Evolutionary conservation across 2,329 filamentous ascomycete species (phyloP).

Genomic region (Microthyrium microscopicum): DNA sequence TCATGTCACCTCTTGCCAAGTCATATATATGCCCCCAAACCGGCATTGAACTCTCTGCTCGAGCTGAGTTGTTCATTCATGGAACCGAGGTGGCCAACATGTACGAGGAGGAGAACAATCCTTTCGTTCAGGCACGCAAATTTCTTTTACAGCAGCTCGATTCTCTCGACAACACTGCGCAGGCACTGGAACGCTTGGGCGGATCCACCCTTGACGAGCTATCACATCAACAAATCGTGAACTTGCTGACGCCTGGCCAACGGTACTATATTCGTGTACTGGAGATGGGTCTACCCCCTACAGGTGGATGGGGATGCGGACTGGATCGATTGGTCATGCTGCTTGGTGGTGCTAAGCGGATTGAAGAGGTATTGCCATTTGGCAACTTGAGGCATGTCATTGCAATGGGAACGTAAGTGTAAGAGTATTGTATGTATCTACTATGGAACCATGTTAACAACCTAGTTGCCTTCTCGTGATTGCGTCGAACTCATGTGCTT

Average conservation of each 20-base stretch:
- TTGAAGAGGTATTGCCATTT: slow-evolving; percentile 77
- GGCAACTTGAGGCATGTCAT: slow-evolving; percentile 56
- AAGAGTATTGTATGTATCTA: too few relatives aligned
- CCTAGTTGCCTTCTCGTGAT: too few relatives aligned
- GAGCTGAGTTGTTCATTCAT: slow-evolving; percentile 70
- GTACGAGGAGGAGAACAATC: slow-evolving; percentile 96
- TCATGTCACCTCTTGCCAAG: slow-evolving; percentile 82
- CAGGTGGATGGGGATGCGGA: slow-evolving; percentile 91
- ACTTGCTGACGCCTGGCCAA: slow-evolving; percentile 7
- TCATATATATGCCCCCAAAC: slow-evolving; percentile 54
- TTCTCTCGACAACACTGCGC: neutral
- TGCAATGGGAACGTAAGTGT: slow-evolving; percentile 14
- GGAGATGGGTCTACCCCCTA: slow-evolving; percentile 84
- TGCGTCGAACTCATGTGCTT: too few relatives aligned
- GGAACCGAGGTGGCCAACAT: slow-evolving; percentile 81
- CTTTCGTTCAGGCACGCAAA: slow-evolving; percentile 70
- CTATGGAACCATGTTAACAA: too few relatives aligned
- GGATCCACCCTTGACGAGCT: slow-evolving; percentile 4
- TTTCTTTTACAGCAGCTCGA: slow-evolving; percentile 43
- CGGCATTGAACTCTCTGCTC: slow-evolving; percentile 58
- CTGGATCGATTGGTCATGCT: slow-evolving; percentile 86
- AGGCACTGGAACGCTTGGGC: neutral
- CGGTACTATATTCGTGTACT: slow-evolving; percentile 58
- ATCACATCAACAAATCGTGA: slow-evolving; percentile 9
- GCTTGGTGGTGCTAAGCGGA: slow-evolving; percentile 60